These are phyloP conservation scores for Lodderomyces pseudojiufengensis DNA, from an alignment of 1,139 yeast species.

Conservation along the genomic window DNA sequence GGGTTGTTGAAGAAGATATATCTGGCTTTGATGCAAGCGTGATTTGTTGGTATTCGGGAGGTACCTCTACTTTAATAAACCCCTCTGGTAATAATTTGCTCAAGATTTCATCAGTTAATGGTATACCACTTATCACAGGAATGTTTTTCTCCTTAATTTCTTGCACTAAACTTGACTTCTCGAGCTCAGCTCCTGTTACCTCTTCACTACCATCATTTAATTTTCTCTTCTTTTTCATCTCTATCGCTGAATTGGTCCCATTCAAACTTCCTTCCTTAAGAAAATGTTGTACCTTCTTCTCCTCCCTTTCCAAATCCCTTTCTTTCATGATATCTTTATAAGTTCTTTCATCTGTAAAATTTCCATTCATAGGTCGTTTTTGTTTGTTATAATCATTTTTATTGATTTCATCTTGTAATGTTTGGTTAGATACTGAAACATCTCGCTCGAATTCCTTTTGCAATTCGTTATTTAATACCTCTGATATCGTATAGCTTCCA, in stretches of 20 bases:
- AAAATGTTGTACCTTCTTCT: constrained; percentile 19
- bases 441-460: constrained; percentile 22
- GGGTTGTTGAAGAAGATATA: constrained; percentile 18
- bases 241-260: constrained; percentile 14
- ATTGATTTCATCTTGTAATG: constrained; percentile 19
- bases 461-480: constrained; percentile 23
- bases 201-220: constrained; percentile 28
- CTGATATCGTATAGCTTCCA: constrained; percentile 34
- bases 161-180: constrained; percentile 4
- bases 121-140: constrained; percentile 45
- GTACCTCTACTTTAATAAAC: constrained; percentile 45
- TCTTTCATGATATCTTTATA: constrained; percentile 39
- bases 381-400: constrained; percentile 20
- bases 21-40: constrained; percentile 28
- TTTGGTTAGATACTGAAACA: constrained; percentile 18
- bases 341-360: constrained; percentile 20
- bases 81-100: constrained; percentile 56
- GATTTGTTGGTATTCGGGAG: constrained; percentile 42
- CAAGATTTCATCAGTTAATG: constrained; percentile 47
- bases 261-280: constrained; percentile 15
- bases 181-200: not conserved
- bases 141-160: constrained; percentile 19
- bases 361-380: constrained; percentile 23
- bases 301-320: constrained; percentile 30
- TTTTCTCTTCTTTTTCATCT: constrained; percentile 37